phyloP scores from a whole-genome alignment of 345 rosid genomes.

The Lepidium africanum region DNA sequence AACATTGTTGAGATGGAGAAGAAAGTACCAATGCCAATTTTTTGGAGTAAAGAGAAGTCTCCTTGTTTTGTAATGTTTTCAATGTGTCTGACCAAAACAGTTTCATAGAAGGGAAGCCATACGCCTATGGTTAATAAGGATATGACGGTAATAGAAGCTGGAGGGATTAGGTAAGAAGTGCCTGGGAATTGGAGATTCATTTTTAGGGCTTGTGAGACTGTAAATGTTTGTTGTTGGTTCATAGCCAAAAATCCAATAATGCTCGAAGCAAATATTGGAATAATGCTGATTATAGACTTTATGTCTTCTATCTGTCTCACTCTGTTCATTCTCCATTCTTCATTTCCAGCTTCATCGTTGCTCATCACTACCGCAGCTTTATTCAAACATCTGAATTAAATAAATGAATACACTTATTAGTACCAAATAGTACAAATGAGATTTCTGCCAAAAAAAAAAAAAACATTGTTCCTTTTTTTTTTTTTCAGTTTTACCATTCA shows the following conservation, averaged over 20 bases:
- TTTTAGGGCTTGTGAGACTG: constrained; percentile 37
- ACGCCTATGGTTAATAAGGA: constrained; percentile 22
- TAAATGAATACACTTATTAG: too few species aligned
- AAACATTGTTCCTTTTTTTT: too few species aligned
- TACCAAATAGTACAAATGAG: too few species aligned
- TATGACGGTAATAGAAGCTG: constrained; percentile 36
- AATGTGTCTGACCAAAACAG: constrained; percentile 24
- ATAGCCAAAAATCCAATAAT: constrained; percentile 37
- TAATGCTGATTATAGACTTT: constrained; percentile 33
- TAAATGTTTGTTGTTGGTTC: constrained; percentile 34
- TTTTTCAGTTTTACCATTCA: too few species aligned
- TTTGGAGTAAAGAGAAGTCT: constrained; percentile 53
- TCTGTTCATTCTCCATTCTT: constrained; percentile 30
- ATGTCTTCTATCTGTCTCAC: constrained; percentile 41
- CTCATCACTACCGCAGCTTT: constrained; percentile 35
- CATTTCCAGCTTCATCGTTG: constrained; percentile 22
- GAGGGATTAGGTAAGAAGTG: constrained; percentile 35
- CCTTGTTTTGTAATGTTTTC: constrained; percentile 30
- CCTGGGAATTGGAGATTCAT: constrained; percentile 36
- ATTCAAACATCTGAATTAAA: constrained; percentile 32
- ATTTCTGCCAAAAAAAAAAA: too few species aligned
- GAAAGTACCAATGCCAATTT: constrained; percentile 46
- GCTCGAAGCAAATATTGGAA: constrained; percentile 38
- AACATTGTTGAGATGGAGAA: constrained; percentile 44
- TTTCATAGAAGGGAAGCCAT: constrained; percentile 42